These are phyloP conservation scores for Candida sithepensis DNA, from an alignment of 805 yeast species.

Conservation along the genomic window DNA sequence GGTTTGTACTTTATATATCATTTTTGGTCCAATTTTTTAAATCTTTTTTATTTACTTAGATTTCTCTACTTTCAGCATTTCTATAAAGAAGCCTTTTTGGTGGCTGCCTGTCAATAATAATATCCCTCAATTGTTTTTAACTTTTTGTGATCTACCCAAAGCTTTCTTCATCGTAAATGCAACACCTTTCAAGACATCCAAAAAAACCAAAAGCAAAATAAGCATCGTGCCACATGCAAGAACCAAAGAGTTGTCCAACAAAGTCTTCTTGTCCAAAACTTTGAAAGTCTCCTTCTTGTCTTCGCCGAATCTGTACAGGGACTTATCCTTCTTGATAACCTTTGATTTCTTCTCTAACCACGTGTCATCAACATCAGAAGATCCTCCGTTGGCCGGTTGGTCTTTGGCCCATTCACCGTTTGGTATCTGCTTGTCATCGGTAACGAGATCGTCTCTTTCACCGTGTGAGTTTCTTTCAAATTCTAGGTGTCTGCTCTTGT, in stretches of 20 bases:
- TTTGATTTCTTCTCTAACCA: conserved; percentile 28
- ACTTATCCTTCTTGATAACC: conserved; percentile 13
- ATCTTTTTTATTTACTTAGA: no score
- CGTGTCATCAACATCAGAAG: conserved; percentile 23
- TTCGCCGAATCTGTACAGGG: conserved; percentile 25
- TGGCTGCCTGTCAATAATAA: no score
- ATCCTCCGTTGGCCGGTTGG: conserved; percentile 9
- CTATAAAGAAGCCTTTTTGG: background rate
- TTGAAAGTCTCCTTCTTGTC: conserved; percentile 32
- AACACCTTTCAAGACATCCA: background rate
- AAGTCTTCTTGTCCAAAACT: conserved; percentile 38
- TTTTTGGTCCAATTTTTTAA: no score
- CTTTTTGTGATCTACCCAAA: background rate
- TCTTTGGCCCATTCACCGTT: conserved; percentile 33
- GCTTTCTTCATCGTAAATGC: background rate
- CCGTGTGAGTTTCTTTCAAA: conserved; percentile 50
- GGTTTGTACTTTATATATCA: no score
- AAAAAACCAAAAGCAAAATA: conserved; percentile 8
- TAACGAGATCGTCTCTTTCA: conserved; percentile 18
- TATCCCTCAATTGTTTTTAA: background rate
- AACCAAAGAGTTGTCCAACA: conserved; percentile 44
- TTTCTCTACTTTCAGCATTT: background rate
- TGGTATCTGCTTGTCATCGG: conserved; percentile 22
- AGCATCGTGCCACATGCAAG: conserved; percentile 8
- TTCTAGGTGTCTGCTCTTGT: conserved; percentile 47